Conservation (phyloP, 805 yeast genomes). For the Cyberlindnera meyerae region DNA sequence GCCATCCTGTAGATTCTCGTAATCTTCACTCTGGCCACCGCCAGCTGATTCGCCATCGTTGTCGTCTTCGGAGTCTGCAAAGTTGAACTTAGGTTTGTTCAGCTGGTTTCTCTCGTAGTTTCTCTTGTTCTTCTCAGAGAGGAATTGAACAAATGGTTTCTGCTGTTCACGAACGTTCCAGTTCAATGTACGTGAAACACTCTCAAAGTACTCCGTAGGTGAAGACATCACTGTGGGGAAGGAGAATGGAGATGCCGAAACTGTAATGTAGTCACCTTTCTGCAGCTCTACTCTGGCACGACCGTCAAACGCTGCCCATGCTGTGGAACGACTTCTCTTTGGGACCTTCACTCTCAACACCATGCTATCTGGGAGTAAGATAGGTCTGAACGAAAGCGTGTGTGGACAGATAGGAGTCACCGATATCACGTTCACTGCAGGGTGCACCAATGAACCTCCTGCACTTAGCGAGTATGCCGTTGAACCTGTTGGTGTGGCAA, state of each 20-base stretch:
- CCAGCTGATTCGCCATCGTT: slow-evolving; percentile 12
- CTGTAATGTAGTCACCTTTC: slow-evolving; percentile 80
- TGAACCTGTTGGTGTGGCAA: slow-evolving; percentile 94
- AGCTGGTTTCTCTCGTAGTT: slow-evolving; percentile 32
- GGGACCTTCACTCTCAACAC: slow-evolving; percentile 79
- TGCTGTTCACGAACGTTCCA: slow-evolving; percentile 94
- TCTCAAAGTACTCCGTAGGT: slow-evolving; percentile 73
- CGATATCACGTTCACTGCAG: slow-evolving; percentile 86
- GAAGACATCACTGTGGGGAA: slow-evolving; percentile 87
- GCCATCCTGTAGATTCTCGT: slow-evolving; percentile 12
- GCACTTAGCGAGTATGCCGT: slow-evolving; percentile 95
- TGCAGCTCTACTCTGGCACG: slow-evolving; percentile 75
- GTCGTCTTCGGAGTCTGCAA: slow-evolving; percentile 22
- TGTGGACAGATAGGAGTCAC: slow-evolving; percentile 97
- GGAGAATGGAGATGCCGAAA: slow-evolving; percentile 83
- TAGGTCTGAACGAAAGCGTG: slow-evolving; percentile 88
- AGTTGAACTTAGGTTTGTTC: slow-evolving; percentile 23
- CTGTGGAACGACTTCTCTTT: slow-evolving; percentile 74
- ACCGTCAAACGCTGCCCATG: slow-evolving; percentile 98
- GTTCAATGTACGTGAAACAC: slow-evolving; percentile 79
- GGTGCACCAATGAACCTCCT: slow-evolving; percentile 93
- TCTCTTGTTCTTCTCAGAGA: slow-evolving; percentile 52
- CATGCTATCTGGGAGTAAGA: slow-evolving; percentile 92
- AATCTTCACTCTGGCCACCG: slow-evolving; percentile 10
- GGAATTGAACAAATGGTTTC: slow-evolving; percentile 64